Conservation (phyloP, 106 monocot species). For the Platanthera guangdongensis region DNA sequence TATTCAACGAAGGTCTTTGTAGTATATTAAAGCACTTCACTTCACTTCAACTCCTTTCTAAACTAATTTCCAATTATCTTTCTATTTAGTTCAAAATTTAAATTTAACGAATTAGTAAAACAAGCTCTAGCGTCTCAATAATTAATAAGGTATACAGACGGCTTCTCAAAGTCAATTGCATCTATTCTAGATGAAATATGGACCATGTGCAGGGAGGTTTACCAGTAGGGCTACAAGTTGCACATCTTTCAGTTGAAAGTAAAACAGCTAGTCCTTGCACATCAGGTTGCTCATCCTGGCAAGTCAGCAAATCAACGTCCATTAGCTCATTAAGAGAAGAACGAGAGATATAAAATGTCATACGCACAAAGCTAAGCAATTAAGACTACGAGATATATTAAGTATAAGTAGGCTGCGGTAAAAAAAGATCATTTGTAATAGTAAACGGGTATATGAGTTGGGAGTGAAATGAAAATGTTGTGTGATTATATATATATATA, state of each 20-base stretch:
- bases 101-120: neutral
- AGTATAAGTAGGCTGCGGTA: neutral
- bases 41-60: neutral
- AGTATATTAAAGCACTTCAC: neutral
- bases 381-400: neutral
- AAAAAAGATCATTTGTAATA: too few species aligned
- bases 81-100: neutral
- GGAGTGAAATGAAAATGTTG: too few species aligned
- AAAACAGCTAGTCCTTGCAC: constrained; percentile 76
- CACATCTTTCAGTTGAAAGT: constrained; percentile 78
- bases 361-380: neutral
- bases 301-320: constrained; percentile 3
- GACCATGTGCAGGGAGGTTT: neutral
- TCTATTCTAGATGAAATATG: neutral
- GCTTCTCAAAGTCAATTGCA: neutral
- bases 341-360: neutral
- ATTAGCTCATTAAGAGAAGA: neutral
- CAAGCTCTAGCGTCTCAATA: neutral
- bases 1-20: neutral
- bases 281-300: constrained; percentile 95
- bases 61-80: neutral
- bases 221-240: constrained; percentile 85
- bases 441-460: too few species aligned
- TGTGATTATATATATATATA: too few species aligned
- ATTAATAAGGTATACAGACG: neutral